phyloP scores from a whole-genome alignment of 2,329 filamentous ascomycete genomes.

The Pleomassaria siparia region DNA sequence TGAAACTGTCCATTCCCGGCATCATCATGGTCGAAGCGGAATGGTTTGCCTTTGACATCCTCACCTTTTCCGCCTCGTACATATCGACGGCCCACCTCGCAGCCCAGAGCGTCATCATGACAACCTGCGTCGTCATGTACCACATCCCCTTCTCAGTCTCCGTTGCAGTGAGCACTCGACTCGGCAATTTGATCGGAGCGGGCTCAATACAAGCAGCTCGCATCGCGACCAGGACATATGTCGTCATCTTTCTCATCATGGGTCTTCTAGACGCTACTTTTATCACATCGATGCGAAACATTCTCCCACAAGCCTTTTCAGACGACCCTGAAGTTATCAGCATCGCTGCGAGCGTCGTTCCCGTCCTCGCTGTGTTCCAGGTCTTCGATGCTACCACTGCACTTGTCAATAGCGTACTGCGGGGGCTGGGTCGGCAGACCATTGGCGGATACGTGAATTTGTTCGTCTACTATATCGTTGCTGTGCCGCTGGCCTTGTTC shows the following conservation, averaged over 20 bases:
- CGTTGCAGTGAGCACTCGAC: constrained; percentile 41
- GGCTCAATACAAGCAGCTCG: constrained; percentile 36
- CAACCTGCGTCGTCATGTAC: constrained; percentile 39
- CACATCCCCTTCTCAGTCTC: constrained; percentile 46
- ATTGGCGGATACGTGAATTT: constrained; percentile 44
- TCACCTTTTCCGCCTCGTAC: constrained; percentile 74
- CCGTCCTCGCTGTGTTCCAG: constrained; percentile 41
- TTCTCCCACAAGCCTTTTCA: constrained; percentile 39
- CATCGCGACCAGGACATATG: constrained; percentile 36
- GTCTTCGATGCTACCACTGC: constrained; percentile 42
- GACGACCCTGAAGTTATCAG: constrained; percentile 37
- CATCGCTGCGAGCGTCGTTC: constrained; percentile 37
- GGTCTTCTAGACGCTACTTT: constrained; percentile 39
- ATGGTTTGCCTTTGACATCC: constrained; percentile 42
- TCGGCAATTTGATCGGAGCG: constrained; percentile 44
- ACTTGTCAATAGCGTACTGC: constrained; percentile 40
- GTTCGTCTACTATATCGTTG: constrained; percentile 42
- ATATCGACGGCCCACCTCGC: constrained; percentile 80
- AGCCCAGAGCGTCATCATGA: constrained; percentile 62
- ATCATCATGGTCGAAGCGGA: constrained; percentile 88
- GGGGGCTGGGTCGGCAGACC: constrained; percentile 42
- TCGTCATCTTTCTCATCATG: constrained; percentile 37
- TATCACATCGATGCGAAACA: constrained; percentile 28
- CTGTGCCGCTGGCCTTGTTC: constrained; percentile 39
- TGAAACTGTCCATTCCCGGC: constrained; percentile 83